Conservation (phyloP, 177 flowering plant species). For the Telopea speciosissima region DNA sequence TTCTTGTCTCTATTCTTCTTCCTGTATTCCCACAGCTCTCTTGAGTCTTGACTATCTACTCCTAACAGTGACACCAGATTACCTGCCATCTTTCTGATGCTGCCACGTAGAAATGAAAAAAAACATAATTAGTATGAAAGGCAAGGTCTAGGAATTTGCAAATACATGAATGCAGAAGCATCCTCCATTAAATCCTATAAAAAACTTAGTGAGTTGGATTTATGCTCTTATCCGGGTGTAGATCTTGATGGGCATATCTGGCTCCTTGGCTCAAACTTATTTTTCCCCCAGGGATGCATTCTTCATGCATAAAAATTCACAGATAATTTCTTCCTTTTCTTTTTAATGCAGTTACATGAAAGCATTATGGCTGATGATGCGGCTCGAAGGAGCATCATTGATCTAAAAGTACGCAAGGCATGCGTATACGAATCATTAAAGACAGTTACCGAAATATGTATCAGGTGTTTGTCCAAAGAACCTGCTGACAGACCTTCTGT, state of each 20-base stretch:
- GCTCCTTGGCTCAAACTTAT: not conserved
- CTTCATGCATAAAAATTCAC: not conserved
- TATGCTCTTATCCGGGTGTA: too few relatives aligned
- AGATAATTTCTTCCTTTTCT: not conserved
- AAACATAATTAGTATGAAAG: too few relatives aligned
- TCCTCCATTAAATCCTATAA: not conserved
- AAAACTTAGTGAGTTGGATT: too few relatives aligned
- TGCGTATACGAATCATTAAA: constrained; percentile 65
- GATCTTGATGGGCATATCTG: not conserved
- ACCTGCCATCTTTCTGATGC: too few relatives aligned
- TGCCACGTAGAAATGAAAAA: too few relatives aligned
- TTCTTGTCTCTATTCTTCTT: too few relatives aligned
- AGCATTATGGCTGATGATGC: constrained; percentile 36
- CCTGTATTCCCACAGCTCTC: too few relatives aligned
- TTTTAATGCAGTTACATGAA: constrained; percentile 42
- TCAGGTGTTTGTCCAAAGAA: constrained; percentile 48
- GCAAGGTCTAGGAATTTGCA: not conserved
- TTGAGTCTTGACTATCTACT: too few relatives aligned
- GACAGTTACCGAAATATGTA: constrained; percentile 71
- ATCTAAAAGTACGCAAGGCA: constrained; percentile 30
- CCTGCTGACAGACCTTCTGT: constrained; percentile 71
- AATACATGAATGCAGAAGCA: too few relatives aligned
- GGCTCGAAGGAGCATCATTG: constrained; percentile 46
- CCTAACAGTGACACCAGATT: too few relatives aligned
- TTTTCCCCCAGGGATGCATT: too few relatives aligned